A percentile compares a stretch with the other conserved stretches of the same genome.
Conservation (phyloP, 192 early-diverging fungal species). For the Mycoemilia scoparia region DNA sequence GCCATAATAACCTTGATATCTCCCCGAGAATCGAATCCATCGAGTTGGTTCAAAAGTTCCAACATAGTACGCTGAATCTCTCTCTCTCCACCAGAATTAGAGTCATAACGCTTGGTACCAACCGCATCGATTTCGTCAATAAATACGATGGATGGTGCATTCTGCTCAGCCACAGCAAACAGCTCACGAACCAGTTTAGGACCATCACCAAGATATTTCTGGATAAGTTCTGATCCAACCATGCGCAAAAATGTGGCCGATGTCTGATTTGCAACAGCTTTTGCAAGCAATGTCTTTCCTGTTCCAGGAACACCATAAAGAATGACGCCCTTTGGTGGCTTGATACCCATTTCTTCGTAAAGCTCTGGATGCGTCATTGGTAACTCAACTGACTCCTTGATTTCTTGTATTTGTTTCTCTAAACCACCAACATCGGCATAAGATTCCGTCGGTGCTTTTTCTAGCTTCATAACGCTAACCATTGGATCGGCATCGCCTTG, state of each 20-base stretch:
- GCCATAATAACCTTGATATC: constrained; percentile 99
- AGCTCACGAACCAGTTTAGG: constrained; percentile 94
- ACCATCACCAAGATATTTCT: constrained; percentile 98
- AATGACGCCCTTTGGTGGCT: constrained; percentile 93
- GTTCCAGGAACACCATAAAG: constrained; percentile 89
- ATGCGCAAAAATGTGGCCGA: constrained; percentile 95
- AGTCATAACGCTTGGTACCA: constrained; percentile 94
- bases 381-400: constrained; percentile 93
- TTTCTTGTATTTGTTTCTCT: constrained; percentile 94
- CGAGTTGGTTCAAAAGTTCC: constrained; percentile 92
- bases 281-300: constrained; percentile 86
- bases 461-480: constrained; percentile 99
- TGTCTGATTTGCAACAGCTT: constrained; percentile 96
- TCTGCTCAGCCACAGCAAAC: constrained; percentile 91
- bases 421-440: constrained; percentile 97
- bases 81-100: constrained; percentile 82
- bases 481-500: constrained; percentile 91
- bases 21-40: constrained; percentile 88
- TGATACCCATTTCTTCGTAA: constrained; percentile 98
- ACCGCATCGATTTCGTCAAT: constrained; percentile 99
- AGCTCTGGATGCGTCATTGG: constrained; percentile 93
- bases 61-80: constrained; percentile 97
- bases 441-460: constrained; percentile 96
- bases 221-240: constrained; percentile 92
- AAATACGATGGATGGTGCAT: constrained; percentile 94